phyloP scores from a whole-genome alignment of 2,329 filamentous ascomycete genomes.

The Colletotrichum godetiae region DNA sequence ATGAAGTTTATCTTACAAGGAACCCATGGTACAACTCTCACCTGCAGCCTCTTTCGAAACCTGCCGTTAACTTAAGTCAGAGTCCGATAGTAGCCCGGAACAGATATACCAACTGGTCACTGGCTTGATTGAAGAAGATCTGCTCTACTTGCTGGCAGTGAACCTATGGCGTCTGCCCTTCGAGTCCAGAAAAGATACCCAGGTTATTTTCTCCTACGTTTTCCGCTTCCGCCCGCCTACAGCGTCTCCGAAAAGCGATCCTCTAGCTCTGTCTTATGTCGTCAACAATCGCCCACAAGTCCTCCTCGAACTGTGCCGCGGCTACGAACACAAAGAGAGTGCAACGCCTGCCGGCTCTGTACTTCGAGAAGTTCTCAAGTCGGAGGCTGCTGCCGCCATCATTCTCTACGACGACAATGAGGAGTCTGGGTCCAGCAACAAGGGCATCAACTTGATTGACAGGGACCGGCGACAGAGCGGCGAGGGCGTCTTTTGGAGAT shows the following conservation, averaged over 20 bases:
- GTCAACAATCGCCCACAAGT: constrained; percentile 88
- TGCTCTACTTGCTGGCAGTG: constrained; percentile 85
- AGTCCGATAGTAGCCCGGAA: constrained; percentile 87
- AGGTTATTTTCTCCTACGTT: constrained; percentile 95
- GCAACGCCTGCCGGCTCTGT: constrained; percentile 92
- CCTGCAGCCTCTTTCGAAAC: neutral
- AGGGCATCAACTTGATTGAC: constrained; percentile 82
- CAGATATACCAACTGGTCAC: constrained; percentile 89
- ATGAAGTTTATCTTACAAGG: constrained; percentile 96
- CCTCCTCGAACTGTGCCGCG: constrained; percentile 86
- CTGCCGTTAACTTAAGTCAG: constrained; percentile 56
- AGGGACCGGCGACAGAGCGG: constrained; percentile 80
- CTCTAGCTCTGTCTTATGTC: constrained; percentile 88
- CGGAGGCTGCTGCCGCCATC: constrained; percentile 89
- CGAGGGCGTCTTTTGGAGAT: constrained; percentile 92
- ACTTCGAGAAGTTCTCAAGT: constrained; percentile 87
- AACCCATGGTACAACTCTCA: constrained; percentile 76
- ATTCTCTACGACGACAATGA: constrained; percentile 92
- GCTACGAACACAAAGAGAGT: constrained; percentile 91
- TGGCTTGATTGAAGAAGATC: constrained; percentile 87
- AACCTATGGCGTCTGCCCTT: constrained; percentile 90
- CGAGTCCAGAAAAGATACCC: constrained; percentile 94
- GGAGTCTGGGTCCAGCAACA: constrained; percentile 75
- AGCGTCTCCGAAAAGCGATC: constrained; percentile 76
- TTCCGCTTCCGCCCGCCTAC: constrained; percentile 86